These are phyloP conservation scores for Eurotiales sp. DNA, from an alignment of 2,329 filamentous ascomycete species.

Conservation along the genomic window DNA sequence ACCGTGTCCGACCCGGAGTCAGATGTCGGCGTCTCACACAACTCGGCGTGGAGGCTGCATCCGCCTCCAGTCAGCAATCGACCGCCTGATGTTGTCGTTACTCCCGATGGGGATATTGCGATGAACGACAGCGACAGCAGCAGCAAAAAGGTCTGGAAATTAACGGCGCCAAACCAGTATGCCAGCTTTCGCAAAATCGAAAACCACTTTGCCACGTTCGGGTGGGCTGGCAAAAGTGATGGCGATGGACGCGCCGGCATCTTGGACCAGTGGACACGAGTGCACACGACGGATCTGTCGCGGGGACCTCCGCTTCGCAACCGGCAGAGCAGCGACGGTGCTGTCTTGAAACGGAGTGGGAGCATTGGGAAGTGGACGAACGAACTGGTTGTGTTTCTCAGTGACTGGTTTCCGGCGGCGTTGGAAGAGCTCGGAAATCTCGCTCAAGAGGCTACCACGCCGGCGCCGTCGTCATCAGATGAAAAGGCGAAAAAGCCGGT, in stretches of 20 bases:
- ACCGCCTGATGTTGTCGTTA: constrained; percentile 21
- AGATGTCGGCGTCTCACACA: constrained; percentile 56
- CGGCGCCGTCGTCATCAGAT: constrained; percentile 26
- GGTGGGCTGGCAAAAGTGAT: constrained; percentile 21
- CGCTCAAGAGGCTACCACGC: too few relatives aligned
- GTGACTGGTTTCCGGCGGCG: constrained; percentile 65
- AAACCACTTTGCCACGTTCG: constrained; percentile 49
- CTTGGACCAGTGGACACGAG: constrained; percentile 65
- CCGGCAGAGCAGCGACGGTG: background rate
- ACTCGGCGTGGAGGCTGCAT: constrained; percentile 52
- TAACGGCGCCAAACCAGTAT: constrained; percentile 17
- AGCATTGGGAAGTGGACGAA: constrained; percentile 56
- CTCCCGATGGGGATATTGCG: constrained; percentile 14
- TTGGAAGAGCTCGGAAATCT: constrained; percentile 23
- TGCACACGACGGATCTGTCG: constrained; percentile 48
- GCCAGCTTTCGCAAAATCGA: constrained; percentile 46
- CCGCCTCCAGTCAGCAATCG: constrained; percentile 39
- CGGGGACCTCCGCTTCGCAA: too few relatives aligned
- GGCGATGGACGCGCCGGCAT: constrained; percentile 18
- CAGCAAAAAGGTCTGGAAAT: constrained; percentile 1
- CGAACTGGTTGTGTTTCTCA: constrained; percentile 60
- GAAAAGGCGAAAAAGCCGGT: constrained; percentile 3
- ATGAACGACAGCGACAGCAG: background rate
- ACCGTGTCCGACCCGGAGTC: constrained; percentile 60
- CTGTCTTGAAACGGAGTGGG: background rate